Percentiles rank a stretch among this genome's conserved stretches.
Evolutionary conservation across 768 basidiomycete genomes (phyloP).

Genomic region (Xanthoconium stramineum): DNA sequence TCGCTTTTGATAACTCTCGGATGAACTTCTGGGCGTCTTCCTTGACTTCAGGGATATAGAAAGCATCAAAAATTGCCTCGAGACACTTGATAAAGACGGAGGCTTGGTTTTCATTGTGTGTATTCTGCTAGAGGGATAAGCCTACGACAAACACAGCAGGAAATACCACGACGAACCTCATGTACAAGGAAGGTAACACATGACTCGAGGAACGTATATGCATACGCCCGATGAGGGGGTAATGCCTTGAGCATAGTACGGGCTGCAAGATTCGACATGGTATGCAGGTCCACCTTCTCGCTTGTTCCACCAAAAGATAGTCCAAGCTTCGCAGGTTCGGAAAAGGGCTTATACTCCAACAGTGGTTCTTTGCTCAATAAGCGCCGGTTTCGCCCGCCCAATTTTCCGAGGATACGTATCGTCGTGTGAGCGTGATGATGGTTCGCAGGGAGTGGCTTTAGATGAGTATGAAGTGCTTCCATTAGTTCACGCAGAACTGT

Average conservation of each 20-base stretch:
- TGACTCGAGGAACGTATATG: slow-evolving; percentile 68
- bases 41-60: slow-evolving; percentile 65
- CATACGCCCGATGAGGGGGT: slow-evolving; percentile 43
- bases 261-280: slow-evolving; percentile 63
- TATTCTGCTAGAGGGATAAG: slow-evolving; percentile 46
- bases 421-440: slow-evolving; percentile 92
- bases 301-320: slow-evolving; percentile 71
- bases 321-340: slow-evolving; percentile 64
- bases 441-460: slow-evolving; percentile 85
- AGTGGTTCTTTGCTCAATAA: slow-evolving; percentile 78
- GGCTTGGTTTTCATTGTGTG: slow-evolving; percentile 70
- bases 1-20: slow-evolving; percentile 60
- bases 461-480: slow-evolving; percentile 87
- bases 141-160: background rate
- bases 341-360: slow-evolving; percentile 66
- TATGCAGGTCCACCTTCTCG: slow-evolving; percentile 63
- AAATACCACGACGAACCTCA: slow-evolving; percentile 50
- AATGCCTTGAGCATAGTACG: slow-evolving; percentile 54
- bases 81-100: slow-evolving; percentile 66
- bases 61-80: slow-evolving; percentile 76
- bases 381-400: slow-evolving; percentile 91
- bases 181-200: slow-evolving; percentile 68
- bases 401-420: slow-evolving; percentile 92
- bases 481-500: slow-evolving; percentile 91
- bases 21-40: slow-evolving; percentile 69